Evolutionary conservation across 352 stramenopile species (phyloP).

Genomic region (Phytophthora fragariaefolia): DNA sequence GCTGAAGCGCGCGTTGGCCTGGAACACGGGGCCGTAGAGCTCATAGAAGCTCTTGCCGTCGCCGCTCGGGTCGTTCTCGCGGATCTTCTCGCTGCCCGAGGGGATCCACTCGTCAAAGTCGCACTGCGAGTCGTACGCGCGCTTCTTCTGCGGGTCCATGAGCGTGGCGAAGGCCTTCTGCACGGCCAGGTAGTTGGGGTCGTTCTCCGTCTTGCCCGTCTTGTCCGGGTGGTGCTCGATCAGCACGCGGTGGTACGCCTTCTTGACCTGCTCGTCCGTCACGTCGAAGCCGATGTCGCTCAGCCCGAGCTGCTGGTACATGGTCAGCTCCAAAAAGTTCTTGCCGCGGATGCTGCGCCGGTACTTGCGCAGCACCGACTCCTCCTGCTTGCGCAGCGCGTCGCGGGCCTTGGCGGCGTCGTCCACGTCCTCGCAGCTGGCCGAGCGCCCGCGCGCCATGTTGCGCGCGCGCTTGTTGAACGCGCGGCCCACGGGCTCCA

Average conservation of each 20-base stretch:
- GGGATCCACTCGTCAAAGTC: constrained; percentile 89
- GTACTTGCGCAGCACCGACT: constrained; percentile 78
- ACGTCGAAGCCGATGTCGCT: constrained; percentile 81
- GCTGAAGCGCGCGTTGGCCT: constrained; percentile 81
- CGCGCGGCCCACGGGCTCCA: constrained; percentile 74
- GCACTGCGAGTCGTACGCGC: constrained; percentile 86
- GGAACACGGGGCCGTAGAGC: constrained; percentile 83
- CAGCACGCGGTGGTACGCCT: constrained; percentile 88
- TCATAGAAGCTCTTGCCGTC: constrained; percentile 88
- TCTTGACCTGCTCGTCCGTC: constrained; percentile 87
- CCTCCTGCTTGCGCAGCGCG: constrained; percentile 71
- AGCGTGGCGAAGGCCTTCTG: constrained; percentile 86
- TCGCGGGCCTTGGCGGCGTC: constrained; percentile 67
- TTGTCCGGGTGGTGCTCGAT: constrained; percentile 91
- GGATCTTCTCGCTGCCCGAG: constrained; percentile 77
- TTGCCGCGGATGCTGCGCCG: constrained; percentile 82
- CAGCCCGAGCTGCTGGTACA: constrained; percentile 88
- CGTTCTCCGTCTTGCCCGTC: constrained; percentile 90
- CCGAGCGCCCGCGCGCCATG: constrained; percentile 72
- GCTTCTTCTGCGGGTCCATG: constrained; percentile 85
- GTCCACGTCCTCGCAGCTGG: constrained; percentile 78
- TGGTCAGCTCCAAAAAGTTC: constrained; percentile 84
- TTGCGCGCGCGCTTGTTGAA: constrained; percentile 83
- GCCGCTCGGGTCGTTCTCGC: constrained; percentile 65
- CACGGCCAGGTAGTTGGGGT: constrained; percentile 89